Percentiles rank a stretch among this genome's conserved stretches.
These are phyloP conservation scores for Helicocarpus griseus DNA, from an alignment of 2,329 filamentous ascomycete genomes.

Conservation along the genomic window DNA sequence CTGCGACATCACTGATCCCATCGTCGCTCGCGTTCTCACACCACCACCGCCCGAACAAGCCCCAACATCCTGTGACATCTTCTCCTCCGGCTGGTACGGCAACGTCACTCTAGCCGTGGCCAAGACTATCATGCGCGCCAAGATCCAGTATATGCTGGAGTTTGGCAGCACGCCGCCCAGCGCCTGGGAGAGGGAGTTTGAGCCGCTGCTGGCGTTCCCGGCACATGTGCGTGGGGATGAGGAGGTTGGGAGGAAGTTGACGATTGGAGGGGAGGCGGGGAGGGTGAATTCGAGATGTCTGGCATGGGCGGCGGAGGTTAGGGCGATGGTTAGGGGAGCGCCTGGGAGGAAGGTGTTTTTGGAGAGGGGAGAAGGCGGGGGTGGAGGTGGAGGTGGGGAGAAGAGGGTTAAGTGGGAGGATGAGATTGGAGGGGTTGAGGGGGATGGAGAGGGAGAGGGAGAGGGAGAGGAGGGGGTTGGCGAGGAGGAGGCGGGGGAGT, in stretches of 20 bases:
- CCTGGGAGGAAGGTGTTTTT: slow-evolving; percentile 19
- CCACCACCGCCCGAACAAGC: slow-evolving; percentile 47
- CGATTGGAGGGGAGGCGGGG: slow-evolving; percentile 17
- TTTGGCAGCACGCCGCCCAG: slow-evolving; percentile 10
- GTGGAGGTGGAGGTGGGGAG: slow-evolving; percentile 5
- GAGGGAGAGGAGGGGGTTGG: slow-evolving; percentile 18
- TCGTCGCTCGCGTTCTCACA: slow-evolving; percentile 57
- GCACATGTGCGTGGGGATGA: slow-evolving; percentile 20
- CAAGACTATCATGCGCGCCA: slow-evolving; percentile 79
- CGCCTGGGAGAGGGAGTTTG: slow-evolving; percentile 24
- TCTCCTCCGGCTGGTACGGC: slow-evolving; percentile 72
- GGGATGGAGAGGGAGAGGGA: slow-evolving; percentile 12
- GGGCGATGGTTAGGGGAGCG: slow-evolving; percentile 25
- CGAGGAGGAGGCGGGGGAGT: slow-evolving; percentile 10
- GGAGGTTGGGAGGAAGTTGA: slow-evolving; percentile 7
- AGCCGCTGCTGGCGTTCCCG: slow-evolving; percentile 29
- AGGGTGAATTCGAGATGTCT: slow-evolving; percentile 15
- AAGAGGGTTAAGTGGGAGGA: slow-evolving; percentile 17
- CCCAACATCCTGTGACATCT: slow-evolving; percentile 42
- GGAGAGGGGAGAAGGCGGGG: background rate
- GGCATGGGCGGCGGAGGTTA: slow-evolving; percentile 26
- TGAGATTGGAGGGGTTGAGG: slow-evolving; percentile 10
- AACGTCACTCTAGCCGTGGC: slow-evolving; percentile 74
- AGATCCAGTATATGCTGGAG: slow-evolving; percentile 58
- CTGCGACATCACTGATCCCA: slow-evolving; percentile 78